Evolutionary conservation across 2,329 filamentous ascomycete species (phyloP), one percentile per base, ranked within the genome.

Genomic region (Diaporthe citri): DNA sequence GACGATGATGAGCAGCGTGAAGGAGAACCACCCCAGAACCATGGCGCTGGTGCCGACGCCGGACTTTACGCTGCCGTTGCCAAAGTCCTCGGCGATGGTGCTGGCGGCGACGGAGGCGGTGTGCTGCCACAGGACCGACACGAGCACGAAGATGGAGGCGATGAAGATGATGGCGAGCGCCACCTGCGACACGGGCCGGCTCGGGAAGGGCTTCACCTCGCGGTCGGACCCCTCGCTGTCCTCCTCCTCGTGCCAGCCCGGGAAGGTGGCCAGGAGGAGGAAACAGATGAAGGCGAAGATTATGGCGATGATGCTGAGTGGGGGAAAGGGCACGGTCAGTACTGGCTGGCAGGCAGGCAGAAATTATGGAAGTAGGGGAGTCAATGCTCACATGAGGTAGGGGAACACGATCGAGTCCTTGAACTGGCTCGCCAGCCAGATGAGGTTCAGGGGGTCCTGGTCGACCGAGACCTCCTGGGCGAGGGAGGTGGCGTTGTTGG

Each of bases 381-480:
- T 9, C 1, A 34, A 1, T 9, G 87, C 94, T 88, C 84, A 97
- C 94, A 99, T 93, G 28, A 99, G 87, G 82, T 98, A 99, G 13
- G 97, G 97, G 83, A 99, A 99, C 59, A 99, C 96, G 83, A 99
- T 97, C 86, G 96, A 96, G 84, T 98, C 95, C 85, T 98, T 98
- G 87, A 99, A 99, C 78, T 97, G 97, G 79, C 93, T 93, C 34
- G 97, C 96, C 73, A 99, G 91, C 97, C 96, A 99, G 80, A 99
- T 96, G 81, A 99, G 87, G 84, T 99, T 99, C 81, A 99, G 88
- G 52, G 97, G 97, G 86, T 99, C 97, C 84, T 98, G 94, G 81
- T 98, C 95, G 56, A 97, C 91, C 28, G 91, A 93, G 57, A 98
- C 91, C 85, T 98, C 93, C 83, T 97, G 94, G 51, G 97, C 96